Evolutionary conservation across 495 filamentous ascomycete genomes (phyloP).

Genomic region (Penicillium silybi): DNA sequence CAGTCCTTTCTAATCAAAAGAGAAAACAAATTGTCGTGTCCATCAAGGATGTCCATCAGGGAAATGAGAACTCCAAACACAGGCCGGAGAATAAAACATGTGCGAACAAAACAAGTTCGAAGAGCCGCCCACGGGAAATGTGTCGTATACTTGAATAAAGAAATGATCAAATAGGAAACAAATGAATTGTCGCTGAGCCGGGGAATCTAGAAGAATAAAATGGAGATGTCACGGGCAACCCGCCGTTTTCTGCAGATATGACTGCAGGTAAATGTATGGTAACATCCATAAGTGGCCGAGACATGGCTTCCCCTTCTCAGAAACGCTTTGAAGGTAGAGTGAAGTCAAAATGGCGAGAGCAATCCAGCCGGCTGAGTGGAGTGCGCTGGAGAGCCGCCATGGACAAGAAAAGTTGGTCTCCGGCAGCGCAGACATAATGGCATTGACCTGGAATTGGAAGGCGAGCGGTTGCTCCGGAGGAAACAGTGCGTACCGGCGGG

Average conservation of each 20-base stretch:
- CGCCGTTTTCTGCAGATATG: slow-evolving; percentile 7
- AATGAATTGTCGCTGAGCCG: slow-evolving; percentile 21
- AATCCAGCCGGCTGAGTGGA: neutral
- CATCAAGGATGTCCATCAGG: slow-evolving; percentile 7
- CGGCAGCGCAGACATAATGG: neutral
- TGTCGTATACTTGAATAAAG: slow-evolving; percentile 7
- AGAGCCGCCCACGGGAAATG: slow-evolving; percentile 5
- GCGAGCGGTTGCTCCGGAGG: neutral
- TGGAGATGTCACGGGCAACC: slow-evolving; percentile 9
- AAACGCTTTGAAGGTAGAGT: neutral
- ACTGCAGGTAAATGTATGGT: slow-evolving; percentile 3
- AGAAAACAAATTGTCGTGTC: slow-evolving; percentile 7
- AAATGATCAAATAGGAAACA: slow-evolving; percentile 4
- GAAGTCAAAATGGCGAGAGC: neutral
- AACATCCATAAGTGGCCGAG: slow-evolving; percentile 1
- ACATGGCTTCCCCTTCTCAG: neutral
- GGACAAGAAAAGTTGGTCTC: neutral
- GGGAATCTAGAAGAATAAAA: slow-evolving; percentile 29
- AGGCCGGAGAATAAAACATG: neutral
- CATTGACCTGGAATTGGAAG: neutral
- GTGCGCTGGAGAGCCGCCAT: neutral
- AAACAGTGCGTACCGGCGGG: neutral
- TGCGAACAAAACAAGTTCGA: slow-evolving; percentile 3
- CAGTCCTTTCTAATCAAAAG: slow-evolving; percentile 12
- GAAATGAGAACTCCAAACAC: slow-evolving; percentile 12